A percentile compares a stretch with the other conserved stretches of the same genome.
Evolutionary conservation across 75 land plant genomes (phyloP).

Genomic region (Selaginella moellendorffii): DNA sequence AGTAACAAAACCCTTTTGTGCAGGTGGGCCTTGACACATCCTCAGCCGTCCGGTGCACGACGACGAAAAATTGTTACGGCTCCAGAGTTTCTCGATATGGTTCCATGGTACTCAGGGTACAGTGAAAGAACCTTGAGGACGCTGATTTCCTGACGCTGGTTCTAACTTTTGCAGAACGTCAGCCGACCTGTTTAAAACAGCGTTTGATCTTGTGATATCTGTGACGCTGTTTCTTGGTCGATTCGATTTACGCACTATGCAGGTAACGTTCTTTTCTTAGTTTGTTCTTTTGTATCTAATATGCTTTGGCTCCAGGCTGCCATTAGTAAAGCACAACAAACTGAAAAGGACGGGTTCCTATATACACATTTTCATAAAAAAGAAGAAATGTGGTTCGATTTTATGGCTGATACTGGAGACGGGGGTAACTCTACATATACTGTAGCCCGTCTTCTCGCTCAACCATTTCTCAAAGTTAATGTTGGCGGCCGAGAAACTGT

Average conservation of each 20-base stretch:
- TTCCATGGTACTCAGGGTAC: conserved; percentile 99
- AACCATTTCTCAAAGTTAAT: conserved; percentile 41
- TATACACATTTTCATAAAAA: conserved; percentile 56
- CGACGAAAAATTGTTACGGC: conserved; percentile 40
- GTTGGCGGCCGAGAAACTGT: conserved; percentile 10
- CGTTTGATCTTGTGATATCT: conserved; percentile 91
- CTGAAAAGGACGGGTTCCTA: conserved; percentile 42
- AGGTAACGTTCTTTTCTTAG: conserved; percentile 31
- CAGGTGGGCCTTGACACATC: conserved; percentile 98
- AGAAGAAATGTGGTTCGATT: conserved; percentile 91
- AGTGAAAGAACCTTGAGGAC: not conserved
- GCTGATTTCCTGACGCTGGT: not conserved
- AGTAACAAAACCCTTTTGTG: not conserved
- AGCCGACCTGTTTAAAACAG: conserved; percentile 96
- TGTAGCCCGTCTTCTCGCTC: conserved; percentile 85
- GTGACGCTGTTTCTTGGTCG: conserved; percentile 96
- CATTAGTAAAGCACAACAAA: conserved; percentile 51
- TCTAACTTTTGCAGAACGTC: conserved; percentile 54
- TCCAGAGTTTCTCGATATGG: conserved; percentile 95
- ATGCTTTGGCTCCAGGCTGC: conserved; percentile 82
- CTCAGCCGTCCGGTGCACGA: conserved; percentile 41
- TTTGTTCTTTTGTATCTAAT: not conserved
- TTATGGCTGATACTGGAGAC: conserved; percentile 99
- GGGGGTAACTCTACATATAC: conserved; percentile 94
- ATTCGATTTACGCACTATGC: conserved; percentile 99